Conservation (phyloP, 2,329 filamentous ascomycete species). For the Sclerotinia minor region DNA sequence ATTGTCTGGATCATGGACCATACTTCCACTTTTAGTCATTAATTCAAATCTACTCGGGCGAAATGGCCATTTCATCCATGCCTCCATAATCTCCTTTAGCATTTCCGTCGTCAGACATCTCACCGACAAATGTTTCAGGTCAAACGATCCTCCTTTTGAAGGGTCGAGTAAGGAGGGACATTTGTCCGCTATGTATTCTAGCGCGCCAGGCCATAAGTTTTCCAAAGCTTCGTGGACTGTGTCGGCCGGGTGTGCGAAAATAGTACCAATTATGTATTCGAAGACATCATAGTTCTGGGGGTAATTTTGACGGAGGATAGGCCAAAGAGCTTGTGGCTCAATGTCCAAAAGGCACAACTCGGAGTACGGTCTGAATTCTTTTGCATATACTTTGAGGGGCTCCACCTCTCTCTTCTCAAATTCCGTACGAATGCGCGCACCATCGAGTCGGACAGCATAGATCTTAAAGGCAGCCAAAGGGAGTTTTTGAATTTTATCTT, state of each 20-base stretch:
- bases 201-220: constrained; percentile 59
- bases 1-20: constrained; percentile 11
- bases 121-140: constrained; percentile 47
- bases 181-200: constrained; percentile 51
- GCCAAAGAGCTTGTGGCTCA: constrained; percentile 57
- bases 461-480: background rate
- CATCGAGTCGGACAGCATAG: constrained; percentile 4
- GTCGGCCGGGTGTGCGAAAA: constrained; percentile 44
- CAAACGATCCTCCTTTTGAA: constrained; percentile 47
- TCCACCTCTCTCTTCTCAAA: constrained; percentile 58
- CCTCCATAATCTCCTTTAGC: constrained; percentile 57
- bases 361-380: constrained; percentile 68
- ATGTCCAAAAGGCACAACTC: constrained; percentile 64
- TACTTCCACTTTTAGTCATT: constrained; percentile 23
- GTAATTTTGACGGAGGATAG: constrained; percentile 48
- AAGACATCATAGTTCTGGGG: constrained; percentile 49
- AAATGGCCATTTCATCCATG: constrained; percentile 68
- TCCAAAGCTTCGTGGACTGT: constrained; percentile 51
- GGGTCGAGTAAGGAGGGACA: constrained; percentile 54
- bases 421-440: constrained; percentile 12
- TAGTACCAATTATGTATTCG: constrained; percentile 51
- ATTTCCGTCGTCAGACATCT: constrained; percentile 55
- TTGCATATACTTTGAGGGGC: constrained; percentile 56
- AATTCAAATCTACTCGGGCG: constrained; percentile 64
- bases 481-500: background rate